Evolutionary conservation across 805 yeast genomes (phyloP).

Genomic region (Myxozyma lipomycoides): DNA sequence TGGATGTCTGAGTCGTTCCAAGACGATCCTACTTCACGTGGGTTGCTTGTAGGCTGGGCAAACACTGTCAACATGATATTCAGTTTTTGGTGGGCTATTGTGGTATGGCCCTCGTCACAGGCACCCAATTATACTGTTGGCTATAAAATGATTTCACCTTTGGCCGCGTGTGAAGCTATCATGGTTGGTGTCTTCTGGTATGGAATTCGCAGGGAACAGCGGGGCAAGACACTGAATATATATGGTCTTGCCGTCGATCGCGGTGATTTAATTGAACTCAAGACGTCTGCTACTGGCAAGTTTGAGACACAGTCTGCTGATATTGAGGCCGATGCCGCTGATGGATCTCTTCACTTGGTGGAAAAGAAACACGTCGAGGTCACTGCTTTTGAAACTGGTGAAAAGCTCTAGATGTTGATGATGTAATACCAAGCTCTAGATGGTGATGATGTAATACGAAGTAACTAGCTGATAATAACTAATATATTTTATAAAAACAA

Average conservation of each 20-base stretch:
- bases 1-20: slow-evolving; percentile 17
- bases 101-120: slow-evolving; percentile 36
- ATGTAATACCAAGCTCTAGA: no score
- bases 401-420: no score
- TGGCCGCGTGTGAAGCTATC: slow-evolving; percentile 1
- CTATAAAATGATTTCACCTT: slow-evolving; percentile 30
- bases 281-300: neutral
- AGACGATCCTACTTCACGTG: slow-evolving; percentile 14
- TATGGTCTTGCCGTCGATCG: slow-evolving; percentile 12
- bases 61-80: slow-evolving; percentile 23
- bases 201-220: slow-evolving; percentile 5
- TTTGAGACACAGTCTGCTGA: neutral
- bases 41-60: slow-evolving; percentile 13
- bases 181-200: slow-evolving; percentile 3
- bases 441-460: no score
- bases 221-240: slow-evolving; percentile 7
- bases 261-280: neutral
- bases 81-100: slow-evolving; percentile 38
- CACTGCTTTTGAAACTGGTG: no score
- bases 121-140: slow-evolving; percentile 39
- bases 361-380: no score
- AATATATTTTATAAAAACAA: no score
- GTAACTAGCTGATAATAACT: no score
- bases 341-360: no score
- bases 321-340: no score